Conservation (phyloP, 192 early-diverging fungal genomes). For the Chytriomyces confervae region DNA sequence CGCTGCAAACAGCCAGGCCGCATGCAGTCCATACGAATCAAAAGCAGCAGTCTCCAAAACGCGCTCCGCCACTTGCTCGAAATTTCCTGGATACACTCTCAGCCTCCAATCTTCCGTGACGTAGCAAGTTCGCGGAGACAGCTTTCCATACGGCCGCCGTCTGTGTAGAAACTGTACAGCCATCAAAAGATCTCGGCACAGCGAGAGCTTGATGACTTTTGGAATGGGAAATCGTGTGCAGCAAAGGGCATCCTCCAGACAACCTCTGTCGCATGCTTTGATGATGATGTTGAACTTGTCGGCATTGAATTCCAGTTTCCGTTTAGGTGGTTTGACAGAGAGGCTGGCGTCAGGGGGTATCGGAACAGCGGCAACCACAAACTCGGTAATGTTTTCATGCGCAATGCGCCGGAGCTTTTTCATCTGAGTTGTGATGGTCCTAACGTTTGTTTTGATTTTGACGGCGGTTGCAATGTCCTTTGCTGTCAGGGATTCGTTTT, state of each 20-base stretch:
- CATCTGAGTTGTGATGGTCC: neutral
- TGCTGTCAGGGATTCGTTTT: neutral
- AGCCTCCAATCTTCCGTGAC: constrained; percentile 32
- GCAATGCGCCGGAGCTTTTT: neutral
- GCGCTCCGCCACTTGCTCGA: neutral
- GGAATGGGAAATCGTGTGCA: constrained; percentile 13
- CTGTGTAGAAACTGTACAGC: constrained; percentile 15
- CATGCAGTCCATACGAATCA: constrained; percentile 11
- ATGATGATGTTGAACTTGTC: constrained; percentile 7
- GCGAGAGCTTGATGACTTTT: constrained; percentile 23
- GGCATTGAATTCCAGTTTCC: neutral
- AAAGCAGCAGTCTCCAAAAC: neutral
- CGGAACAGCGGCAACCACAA: constrained; percentile 15
- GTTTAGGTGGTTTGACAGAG: neutral
- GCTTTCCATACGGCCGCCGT: constrained; percentile 2
- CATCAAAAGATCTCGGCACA: constrained; percentile 26
- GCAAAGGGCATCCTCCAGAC: constrained; percentile 27
- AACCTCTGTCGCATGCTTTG: constrained; percentile 10
- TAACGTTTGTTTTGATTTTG: neutral
- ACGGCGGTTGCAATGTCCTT: neutral
- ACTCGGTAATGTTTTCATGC: constrained; percentile 19
- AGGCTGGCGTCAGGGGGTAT: neutral
- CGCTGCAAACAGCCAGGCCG: neutral
- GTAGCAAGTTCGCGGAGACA: constrained; percentile 8
- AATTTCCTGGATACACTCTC: constrained; percentile 22